These are phyloP conservation scores for Stachybotrys chartarum DNA, from an alignment of 2,329 filamentous ascomycete genomes.

Conservation along the genomic window DNA sequence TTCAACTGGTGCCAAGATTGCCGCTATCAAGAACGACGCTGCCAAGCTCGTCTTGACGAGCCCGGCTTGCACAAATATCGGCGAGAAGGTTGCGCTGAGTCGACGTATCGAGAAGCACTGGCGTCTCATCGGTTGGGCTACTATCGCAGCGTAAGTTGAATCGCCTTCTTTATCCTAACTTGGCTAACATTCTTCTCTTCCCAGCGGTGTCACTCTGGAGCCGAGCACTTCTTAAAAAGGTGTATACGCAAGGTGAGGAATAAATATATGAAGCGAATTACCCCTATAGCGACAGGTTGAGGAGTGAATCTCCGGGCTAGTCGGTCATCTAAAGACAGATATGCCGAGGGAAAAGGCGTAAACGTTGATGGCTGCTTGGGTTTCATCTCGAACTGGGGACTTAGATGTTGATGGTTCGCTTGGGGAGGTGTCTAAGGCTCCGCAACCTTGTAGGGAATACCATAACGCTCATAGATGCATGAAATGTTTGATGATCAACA, in stretches of 20 bases:
- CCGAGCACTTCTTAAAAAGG: conserved; percentile 36
- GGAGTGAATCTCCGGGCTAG: background rate
- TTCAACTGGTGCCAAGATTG: conserved; percentile 93
- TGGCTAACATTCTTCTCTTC: conserved; percentile 14
- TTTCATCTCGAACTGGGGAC: conserved; percentile 2
- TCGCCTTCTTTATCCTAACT: background rate
- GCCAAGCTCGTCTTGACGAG: conserved; percentile 90
- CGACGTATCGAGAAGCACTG: conserved; percentile 99
- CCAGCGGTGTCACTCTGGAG: conserved; percentile 46
- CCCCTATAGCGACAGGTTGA: background rate
- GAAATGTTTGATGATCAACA: conserved; percentile 9
- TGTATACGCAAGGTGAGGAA: background rate
- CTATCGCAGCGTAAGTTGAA: conserved; percentile 58
- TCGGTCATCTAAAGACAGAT: background rate
- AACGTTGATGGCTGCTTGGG: background rate
- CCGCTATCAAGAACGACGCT: conserved; percentile 94
- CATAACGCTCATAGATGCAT: conserved; percentile 17
- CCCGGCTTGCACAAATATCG: conserved; percentile 92
- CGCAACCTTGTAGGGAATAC: conserved; percentile 9
- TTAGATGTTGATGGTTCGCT: background rate
- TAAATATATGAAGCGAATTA: background rate
- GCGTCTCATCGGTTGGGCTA: conserved; percentile 89
- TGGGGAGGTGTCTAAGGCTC: background rate
- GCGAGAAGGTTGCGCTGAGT: conserved; percentile 94
- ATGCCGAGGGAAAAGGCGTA: background rate